These are phyloP conservation scores for Royoungia palumana DNA, from an alignment of 768 basidiomycete species.

Conservation along the genomic window DNA sequence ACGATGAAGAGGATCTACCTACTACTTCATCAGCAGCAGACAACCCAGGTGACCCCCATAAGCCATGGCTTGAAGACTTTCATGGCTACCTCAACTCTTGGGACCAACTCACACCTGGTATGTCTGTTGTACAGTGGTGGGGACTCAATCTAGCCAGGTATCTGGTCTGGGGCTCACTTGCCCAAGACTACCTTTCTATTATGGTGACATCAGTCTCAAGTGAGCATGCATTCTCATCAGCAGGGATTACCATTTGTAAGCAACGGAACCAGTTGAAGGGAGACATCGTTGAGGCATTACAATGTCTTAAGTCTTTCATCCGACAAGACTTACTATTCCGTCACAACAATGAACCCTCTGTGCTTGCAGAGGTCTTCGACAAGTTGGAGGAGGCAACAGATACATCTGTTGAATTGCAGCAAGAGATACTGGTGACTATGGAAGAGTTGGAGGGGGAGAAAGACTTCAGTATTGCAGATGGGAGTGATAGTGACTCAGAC, in stretches of 20 bases:
- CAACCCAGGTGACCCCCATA: not conserved
- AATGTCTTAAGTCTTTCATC: not conserved
- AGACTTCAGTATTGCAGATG: too few relatives aligned
- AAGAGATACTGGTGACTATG: too few relatives aligned
- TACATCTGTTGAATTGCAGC: too few relatives aligned
- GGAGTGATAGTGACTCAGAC: too few relatives aligned
- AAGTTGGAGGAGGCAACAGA: too few relatives aligned
- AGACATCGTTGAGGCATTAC: not conserved
- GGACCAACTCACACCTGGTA: not conserved
- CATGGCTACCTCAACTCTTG: slow-evolving; percentile 25
- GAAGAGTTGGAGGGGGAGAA: too few relatives aligned
- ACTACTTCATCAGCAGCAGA: too few relatives aligned
- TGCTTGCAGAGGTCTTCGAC: too few relatives aligned
- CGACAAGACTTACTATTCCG: not conserved
- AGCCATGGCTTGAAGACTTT: slow-evolving; percentile 24
- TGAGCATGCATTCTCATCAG: slow-evolving; percentile 37
- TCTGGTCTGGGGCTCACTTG: slow-evolving; percentile 36
- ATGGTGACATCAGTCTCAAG: slow-evolving; percentile 39
- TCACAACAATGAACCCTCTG: not conserved
- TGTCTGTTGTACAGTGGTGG: slow-evolving; percentile 26
- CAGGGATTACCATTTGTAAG: not conserved
- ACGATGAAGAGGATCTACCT: slow-evolving; percentile 9
- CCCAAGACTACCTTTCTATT: slow-evolving; percentile 36
- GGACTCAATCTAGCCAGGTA: slow-evolving; percentile 31
- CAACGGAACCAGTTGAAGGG: not conserved